phyloP scores from a whole-genome alignment of 805 yeast species.

The Candida montana region DNA sequence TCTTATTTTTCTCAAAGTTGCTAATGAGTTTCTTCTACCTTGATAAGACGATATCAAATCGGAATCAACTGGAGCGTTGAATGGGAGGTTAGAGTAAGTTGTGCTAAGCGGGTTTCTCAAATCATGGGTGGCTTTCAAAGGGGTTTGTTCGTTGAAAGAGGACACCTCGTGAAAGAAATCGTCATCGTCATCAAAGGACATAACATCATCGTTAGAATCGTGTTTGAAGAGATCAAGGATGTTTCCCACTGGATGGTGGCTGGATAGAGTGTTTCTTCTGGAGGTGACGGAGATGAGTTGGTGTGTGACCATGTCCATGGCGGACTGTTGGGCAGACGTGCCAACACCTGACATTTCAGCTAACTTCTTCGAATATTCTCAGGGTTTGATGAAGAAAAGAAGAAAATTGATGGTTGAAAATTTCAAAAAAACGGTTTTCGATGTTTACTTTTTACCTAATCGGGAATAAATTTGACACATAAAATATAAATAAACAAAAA shows the following conservation, averaged over 20 bases:
- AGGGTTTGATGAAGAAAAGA: neutral
- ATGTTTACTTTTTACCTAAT: constrained; percentile 3
- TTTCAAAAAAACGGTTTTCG: neutral
- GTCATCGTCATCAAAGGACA: neutral
- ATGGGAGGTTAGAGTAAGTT: constrained; percentile 3
- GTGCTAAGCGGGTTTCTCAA: constrained; percentile 16
- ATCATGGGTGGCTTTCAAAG: constrained; percentile 15
- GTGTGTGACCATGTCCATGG: constrained; percentile 19
- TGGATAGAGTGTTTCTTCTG: constrained; percentile 19
- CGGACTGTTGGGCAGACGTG: constrained; percentile 20
- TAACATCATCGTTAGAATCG: constrained; percentile 7
- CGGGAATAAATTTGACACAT: constrained; percentile 4
- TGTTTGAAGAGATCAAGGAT: constrained; percentile 22
- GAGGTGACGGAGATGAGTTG: constrained; percentile 16
- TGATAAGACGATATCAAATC: constrained; percentile 18
- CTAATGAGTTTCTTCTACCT: constrained; percentile 18
- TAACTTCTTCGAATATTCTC: too few species aligned
- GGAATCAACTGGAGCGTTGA: constrained; percentile 4
- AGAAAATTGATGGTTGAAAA: too few species aligned
- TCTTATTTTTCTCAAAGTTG: constrained; percentile 21
- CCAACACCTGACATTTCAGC: neutral
- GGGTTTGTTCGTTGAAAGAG: constrained; percentile 16
- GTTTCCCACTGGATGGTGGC: constrained; percentile 18
- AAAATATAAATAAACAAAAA: neutral
- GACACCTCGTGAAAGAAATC: constrained; percentile 3